These are phyloP conservation scores for Dendrobium catenatum DNA, from an alignment of 106 monocot genomes.

Conservation along the genomic window DNA sequence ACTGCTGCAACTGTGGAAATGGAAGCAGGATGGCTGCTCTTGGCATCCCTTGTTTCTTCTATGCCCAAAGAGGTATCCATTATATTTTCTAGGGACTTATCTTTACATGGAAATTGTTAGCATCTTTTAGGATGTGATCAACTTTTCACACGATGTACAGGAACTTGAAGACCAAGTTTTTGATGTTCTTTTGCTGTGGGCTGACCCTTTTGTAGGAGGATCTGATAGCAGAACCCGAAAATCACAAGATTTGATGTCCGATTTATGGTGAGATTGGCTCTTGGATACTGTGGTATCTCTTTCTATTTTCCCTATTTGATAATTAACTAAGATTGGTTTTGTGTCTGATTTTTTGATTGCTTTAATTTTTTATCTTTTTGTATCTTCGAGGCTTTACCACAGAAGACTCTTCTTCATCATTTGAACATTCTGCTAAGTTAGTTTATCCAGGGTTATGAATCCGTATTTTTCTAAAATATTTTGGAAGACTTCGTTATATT, in stretches of 20 bases:
- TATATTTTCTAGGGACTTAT: neutral
- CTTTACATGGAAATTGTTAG: neutral
- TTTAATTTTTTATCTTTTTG: neutral
- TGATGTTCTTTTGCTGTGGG: constrained; percentile 90
- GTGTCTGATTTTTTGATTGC: neutral
- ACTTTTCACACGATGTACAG: constrained; percentile 19
- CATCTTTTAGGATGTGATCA: constrained; percentile 3
- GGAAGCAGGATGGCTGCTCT: constrained; percentile 91
- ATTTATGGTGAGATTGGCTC: constrained; percentile 46
- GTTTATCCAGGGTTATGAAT: neutral
- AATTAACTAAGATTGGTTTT: neutral
- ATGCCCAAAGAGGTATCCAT: constrained; percentile 85
- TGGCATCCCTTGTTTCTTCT: constrained; percentile 75
- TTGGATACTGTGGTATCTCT: neutral
- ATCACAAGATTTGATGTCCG: constrained; percentile 57
- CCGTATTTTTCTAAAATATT: neutral
- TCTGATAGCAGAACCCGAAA: constrained; percentile 39
- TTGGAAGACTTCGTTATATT: neutral
- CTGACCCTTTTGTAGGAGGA: constrained; percentile 62
- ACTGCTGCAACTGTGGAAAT: constrained; percentile 62
- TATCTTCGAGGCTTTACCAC: neutral
- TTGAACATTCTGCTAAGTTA: neutral
- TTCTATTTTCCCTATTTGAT: neutral
- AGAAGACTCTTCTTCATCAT: neutral
- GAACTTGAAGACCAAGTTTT: constrained; percentile 97